A percentile compares a stretch with the other conserved stretches of the same genome.
These are phyloP conservation scores for Phoenix roebelenii DNA, from an alignment of 176 grass and related monocot genomes.

Conservation along the genomic window DNA sequence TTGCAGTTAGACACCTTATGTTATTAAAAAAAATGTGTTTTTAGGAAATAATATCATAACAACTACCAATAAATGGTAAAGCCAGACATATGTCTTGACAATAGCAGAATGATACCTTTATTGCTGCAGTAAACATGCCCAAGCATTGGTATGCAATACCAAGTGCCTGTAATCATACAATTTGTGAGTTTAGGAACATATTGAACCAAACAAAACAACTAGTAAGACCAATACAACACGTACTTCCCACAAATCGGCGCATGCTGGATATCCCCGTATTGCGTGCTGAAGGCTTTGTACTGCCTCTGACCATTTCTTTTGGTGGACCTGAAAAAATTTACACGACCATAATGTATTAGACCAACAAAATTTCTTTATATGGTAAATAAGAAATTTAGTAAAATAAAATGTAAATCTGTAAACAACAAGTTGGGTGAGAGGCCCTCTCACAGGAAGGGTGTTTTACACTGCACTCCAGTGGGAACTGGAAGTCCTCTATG, in stretches of 20 bases:
- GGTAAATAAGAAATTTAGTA: too few relatives aligned
- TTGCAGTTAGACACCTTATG: too few relatives aligned
- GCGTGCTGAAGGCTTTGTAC: conserved; percentile 86
- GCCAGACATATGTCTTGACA: not conserved
- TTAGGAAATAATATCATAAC: conserved; percentile 1
- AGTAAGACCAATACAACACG: conserved; percentile 6
- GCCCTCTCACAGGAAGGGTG: too few relatives aligned
- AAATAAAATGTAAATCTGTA: too few relatives aligned
- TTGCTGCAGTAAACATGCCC: conserved; percentile 92
- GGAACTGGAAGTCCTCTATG: too few relatives aligned
- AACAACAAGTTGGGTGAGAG: too few relatives aligned
- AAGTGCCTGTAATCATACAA: conserved; percentile 56
- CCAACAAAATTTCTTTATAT: too few relatives aligned
- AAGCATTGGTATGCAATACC: conserved; percentile 89
- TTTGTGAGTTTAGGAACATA: not conserved
- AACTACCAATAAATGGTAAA: conserved; percentile 12
- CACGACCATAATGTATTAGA: too few relatives aligned
- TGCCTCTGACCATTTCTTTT: conserved; percentile 82
- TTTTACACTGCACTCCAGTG: too few relatives aligned
- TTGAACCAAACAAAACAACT: not conserved
- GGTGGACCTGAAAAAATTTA: conserved; percentile 46
- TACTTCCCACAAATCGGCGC: conserved; percentile 92
- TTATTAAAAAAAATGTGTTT: too few relatives aligned
- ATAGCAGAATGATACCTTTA: conserved; percentile 50
- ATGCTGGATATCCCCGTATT: conserved; percentile 66